phyloP scores from a whole-genome alignment of 306 rosid species.

The Rubus idaeus region DNA sequence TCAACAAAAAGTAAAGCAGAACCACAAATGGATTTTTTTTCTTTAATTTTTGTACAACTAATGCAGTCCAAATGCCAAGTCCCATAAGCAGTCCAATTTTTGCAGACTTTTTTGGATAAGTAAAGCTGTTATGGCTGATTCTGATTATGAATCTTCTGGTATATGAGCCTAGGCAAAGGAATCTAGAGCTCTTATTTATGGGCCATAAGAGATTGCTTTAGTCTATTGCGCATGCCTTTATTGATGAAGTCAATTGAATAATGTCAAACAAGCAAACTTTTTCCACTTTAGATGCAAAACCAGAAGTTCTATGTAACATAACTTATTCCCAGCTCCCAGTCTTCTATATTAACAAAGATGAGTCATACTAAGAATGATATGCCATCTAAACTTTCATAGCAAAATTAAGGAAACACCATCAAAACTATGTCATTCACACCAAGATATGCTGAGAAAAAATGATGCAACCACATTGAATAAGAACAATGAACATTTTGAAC shows the following conservation, averaged over 20 bases:
- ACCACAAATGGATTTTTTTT: not conserved
- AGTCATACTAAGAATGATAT: not conserved
- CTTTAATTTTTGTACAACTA: not conserved
- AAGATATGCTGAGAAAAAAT: not conserved
- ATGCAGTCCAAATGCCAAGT: not conserved
- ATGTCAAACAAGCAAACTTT: not conserved
- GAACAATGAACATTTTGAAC: not conserved
- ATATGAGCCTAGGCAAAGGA: not conserved
- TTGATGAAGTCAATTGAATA: not conserved
- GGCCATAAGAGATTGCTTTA: not conserved
- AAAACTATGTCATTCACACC: not conserved
- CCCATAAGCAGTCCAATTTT: not conserved
- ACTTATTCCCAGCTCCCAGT: not conserved
- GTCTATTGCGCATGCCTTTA: not conserved
- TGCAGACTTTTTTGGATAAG: not conserved
- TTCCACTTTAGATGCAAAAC: not conserved
- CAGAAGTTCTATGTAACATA: not conserved
- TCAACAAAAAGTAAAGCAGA: not conserved
- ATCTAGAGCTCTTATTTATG: not conserved
- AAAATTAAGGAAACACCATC: not conserved
- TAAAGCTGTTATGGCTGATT: not conserved
- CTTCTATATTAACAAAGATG: not conserved
- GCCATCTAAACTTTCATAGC: not conserved
- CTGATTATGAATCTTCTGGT: not conserved
- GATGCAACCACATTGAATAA: not conserved